A percentile compares a stretch with the other conserved stretches of the same genome.
Evolutionary conservation across 148 eudicot species (phyloP).

Genomic region (Gaultheria prostrata): DNA sequence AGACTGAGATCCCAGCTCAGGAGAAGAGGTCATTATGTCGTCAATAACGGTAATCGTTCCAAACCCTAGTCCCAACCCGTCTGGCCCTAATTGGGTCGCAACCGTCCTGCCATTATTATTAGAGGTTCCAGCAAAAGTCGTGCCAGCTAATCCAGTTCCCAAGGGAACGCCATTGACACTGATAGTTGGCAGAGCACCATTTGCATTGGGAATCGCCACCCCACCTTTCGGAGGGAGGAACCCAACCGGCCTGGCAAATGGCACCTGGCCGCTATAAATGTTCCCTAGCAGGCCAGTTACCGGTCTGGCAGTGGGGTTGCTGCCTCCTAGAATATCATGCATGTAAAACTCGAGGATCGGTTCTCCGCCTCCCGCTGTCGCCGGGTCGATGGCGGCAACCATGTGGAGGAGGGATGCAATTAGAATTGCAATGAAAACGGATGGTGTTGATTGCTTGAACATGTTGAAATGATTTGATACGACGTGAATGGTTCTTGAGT

Average conservation of each 20-base stretch:
- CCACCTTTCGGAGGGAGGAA: slow-evolving; percentile 64
- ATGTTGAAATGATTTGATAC: slow-evolving; percentile 26
- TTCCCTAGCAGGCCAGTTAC: slow-evolving; percentile 86
- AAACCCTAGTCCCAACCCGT: slow-evolving; percentile 82
- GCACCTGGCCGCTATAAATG: slow-evolving; percentile 95
- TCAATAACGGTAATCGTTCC: slow-evolving; percentile 98
- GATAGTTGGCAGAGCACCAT: slow-evolving; percentile 78
- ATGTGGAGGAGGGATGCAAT: slow-evolving; percentile 27
- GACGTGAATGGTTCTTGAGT: slow-evolving; percentile 17
- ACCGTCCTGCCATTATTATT: slow-evolving; percentile 30
- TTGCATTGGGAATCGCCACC: slow-evolving; percentile 83
- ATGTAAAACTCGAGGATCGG: slow-evolving; percentile 67
- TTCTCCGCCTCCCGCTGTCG: slow-evolving; percentile 29
- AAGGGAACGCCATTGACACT: slow-evolving; percentile 72
- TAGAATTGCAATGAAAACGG: slow-evolving; percentile 31
- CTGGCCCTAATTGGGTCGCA: slow-evolving; percentile 70
- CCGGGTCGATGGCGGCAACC: slow-evolving; percentile 30
- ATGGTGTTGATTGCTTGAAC: slow-evolving; percentile 34
- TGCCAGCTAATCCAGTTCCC: slow-evolving; percentile 88
- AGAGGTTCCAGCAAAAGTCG: slow-evolving; percentile 61
- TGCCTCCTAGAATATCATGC: slow-evolving; percentile 94
- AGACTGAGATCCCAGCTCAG: slow-evolving; percentile 67
- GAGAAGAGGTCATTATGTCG: slow-evolving; percentile 70
- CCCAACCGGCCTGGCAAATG: slow-evolving; percentile 90
- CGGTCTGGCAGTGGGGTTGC: slow-evolving; percentile 87